Evolutionary conservation across 257 asterid species (phyloP), one percentile per base, ranked within the genome.

Genomic region (Salvia rosmarinus): DNA sequence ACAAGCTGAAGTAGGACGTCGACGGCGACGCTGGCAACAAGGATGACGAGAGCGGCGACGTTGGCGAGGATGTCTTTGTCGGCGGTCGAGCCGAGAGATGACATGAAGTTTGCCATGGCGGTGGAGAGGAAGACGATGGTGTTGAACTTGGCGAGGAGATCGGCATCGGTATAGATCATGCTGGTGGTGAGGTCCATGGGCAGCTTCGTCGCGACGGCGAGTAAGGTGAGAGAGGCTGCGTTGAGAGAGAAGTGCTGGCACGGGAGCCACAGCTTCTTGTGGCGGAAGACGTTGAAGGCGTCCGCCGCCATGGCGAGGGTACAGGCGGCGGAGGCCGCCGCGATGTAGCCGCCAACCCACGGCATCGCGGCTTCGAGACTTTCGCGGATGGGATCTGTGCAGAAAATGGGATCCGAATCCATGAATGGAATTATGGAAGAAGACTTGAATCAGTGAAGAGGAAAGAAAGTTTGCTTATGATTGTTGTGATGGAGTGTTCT

Each of bases 261-360:
- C 2, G 86, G 86, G 60, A 79, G 69, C 86, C 84, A 82, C 4
- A 72, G 21, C 71, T 65, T 79, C 17, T 19, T 79, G 68, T 14
- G 39, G 2, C 67, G 75, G 65, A 82, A 23, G 2, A 77, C 83
- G 3, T 50, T 58, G 64, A 75, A 13, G 6, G 68, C 75, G 12
- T 82, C 86, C 3, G 79, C 86, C n/a, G 73, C 76, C 85, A 77
- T 77, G 12, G 76, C 85, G 0, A 70, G 62, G 1, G 75, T 40
- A 74, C 85, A 81, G 12, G 66, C 4, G 0, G 52, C 1, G 6
- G 82, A 73, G n/a, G 82, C 80, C 16, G 67, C 72, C 1, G 80
- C 75, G 1, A 74, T 60, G 37, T 74, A 77, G 12, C 40, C 11
- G 19, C 80, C 83, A 25, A 79, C 59, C 68, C 68, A 67, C 34